Evolutionary conservation across 306 rosid genomes (phyloP), one percentile per base, ranked within the genome.

Genomic region (Macrotyloma uniflorum): DNA sequence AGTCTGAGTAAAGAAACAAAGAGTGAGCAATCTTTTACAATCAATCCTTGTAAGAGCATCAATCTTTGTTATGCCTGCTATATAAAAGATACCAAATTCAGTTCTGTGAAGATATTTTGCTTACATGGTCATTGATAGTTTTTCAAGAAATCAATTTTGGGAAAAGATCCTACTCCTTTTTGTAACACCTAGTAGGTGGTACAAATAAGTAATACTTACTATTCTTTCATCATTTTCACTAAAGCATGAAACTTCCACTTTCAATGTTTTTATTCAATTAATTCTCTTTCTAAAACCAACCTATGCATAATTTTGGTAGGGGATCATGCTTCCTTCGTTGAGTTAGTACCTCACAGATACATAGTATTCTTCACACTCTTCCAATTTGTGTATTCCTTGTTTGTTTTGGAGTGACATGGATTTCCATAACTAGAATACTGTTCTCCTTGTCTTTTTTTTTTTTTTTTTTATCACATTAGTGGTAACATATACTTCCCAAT

Each of bases 51-150:
- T 94, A 19, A 94, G 91, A 82, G 96, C 86, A 68, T 78, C 96
- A 46, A 84, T 94, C 14, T 86, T 84, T 68, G 94, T 93, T 15
- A 86, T 94, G 86, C 94, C 96, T 58, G 83, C 67, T 64, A 86
- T 94, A 32, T 90, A 83, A 79, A 89, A 75, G 88, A 91, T 91
- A 70, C 98, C 98, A n/a, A 91, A 92, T 74, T 90, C 98, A 3
- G 93, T 93, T 82, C 84, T 91, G 22, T 93, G 98, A 97, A 96
- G 98, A 51, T 94, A 91, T 46, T 94, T 94, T 46, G 94, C 97
- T 5, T 94, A 82, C 86, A 94, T 91, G 97, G 98, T 97, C 80
- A 90, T 91, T 26, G 97, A 94, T 77, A 94, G 98, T 86, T 97
- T 94, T 79, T 96, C 97, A 0, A 96, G 97, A 20, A 94, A 90